These are phyloP conservation scores for Isatis tinctoria DNA, from an alignment of 345 rosid species.

Conservation along the genomic window DNA sequence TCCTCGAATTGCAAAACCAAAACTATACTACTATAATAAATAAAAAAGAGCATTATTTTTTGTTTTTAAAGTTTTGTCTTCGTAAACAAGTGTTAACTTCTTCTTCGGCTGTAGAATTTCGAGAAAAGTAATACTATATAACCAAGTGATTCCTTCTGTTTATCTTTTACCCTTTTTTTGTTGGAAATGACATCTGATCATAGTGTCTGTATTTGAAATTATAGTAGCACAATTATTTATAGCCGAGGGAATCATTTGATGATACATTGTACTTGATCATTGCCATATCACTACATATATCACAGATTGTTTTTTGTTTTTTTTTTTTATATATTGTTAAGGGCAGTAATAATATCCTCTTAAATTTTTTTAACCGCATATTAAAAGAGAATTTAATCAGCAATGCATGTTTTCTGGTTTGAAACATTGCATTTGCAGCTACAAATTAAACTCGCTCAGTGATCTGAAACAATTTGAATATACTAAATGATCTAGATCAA, in stretches of 20 bases:
- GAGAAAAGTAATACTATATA: not conserved
- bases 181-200: constrained; percentile 19
- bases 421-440: constrained; percentile 9
- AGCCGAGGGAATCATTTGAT: not conserved
- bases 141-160: constrained; percentile 22
- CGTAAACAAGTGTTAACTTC: not conserved
- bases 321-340: not conserved
- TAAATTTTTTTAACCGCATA: not conserved
- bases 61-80: not conserved
- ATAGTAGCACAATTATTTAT: not conserved
- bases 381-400: not conserved
- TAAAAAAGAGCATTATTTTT: not conserved
- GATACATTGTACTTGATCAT: not conserved
- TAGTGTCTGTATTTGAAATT: constrained; percentile 14
- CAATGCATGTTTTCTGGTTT: constrained; percentile 8
- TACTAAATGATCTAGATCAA: not conserved
- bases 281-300: not conserved
- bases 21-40: not conserved
- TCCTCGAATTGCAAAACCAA: not conserved
- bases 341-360: not conserved
- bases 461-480: not conserved
- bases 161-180: constrained; percentile 11
- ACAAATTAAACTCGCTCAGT: not conserved
- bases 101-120: not conserved
- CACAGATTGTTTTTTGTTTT: not conserved